Evolutionary conservation across 305 asterid genomes (phyloP).

Genomic region (Solanum aculeatissimum): DNA sequence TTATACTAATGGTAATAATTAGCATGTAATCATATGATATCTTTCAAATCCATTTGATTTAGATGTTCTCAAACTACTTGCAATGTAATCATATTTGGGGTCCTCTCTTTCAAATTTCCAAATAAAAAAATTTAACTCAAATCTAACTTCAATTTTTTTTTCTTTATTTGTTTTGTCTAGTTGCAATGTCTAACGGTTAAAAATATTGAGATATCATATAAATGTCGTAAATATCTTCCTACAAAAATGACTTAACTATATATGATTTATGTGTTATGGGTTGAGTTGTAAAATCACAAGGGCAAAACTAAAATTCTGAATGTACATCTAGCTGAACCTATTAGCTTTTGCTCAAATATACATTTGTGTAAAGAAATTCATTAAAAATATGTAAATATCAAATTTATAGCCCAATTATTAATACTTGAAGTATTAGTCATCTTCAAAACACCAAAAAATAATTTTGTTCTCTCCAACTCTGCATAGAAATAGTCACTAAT

Average conservation of each 20-base stretch:
- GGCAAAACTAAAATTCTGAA: too few species aligned
- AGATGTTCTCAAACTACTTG: not conserved
- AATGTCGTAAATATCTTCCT: not conserved
- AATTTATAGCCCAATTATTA: too few species aligned
- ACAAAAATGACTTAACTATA: not conserved
- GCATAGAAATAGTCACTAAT: too few species aligned
- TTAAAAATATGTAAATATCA: too few species aligned
- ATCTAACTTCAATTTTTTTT: not conserved
- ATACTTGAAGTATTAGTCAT: too few species aligned
- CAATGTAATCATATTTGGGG: not conserved
- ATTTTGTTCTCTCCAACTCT: too few species aligned
- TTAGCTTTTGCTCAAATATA: too few species aligned
- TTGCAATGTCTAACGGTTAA: not conserved
- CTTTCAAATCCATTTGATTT: not conserved
- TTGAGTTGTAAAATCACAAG: too few species aligned
- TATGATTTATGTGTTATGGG: too few species aligned
- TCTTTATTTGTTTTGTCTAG: not conserved
- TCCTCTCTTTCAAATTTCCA: not conserved
- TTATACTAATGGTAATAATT: not conserved
- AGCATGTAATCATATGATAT: not conserved
- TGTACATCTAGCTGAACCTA: too few species aligned
- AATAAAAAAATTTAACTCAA: not conserved
- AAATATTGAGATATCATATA: not conserved
- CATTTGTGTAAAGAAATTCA: too few species aligned
- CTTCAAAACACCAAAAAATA: too few species aligned